Base-by-base conservation (phyloP, 169 alveolate genomes). In the Blepharisma undulans region DNA sequence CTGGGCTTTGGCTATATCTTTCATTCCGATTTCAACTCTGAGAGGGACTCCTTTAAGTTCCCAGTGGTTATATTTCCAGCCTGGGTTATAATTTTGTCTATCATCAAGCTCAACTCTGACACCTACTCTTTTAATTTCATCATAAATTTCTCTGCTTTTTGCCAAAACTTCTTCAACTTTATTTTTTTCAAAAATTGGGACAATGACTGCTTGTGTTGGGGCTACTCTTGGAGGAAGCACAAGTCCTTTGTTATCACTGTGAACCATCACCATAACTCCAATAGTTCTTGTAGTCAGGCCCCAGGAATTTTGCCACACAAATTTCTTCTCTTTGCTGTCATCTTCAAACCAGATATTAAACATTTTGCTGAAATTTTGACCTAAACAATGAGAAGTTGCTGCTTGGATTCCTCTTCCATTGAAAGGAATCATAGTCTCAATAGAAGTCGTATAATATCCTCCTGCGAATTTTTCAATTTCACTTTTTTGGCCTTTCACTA, bases 391-490 rank as follows among this genome's bases (percentile, higher is more conserved):
- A 19, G 99, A 98, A 33, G 99, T 99, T 25, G 99, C 99, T 4
- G 99, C 99, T 95, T 99, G 99, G 36, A 99, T 97, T 25, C 99
- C 99, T 87, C 99, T 97, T 16, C 99, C 99, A 87, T 98, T 99
- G 66, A 97, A 98, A n/a, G 99, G 99, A 79, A 99, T 97, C 84
- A 98, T 97, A 16, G 99, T 98, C 96, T 99, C 99, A 74, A 98
- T 97, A 30, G 99, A 98, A 21, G 99, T 98, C 4, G 99, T 99
- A 92, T 87, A 97, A 92, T 97, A 95, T n/a, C 99, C 99, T 4
- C 99, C 99, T n/a, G 99, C 99, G 93, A 99, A 99, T 95, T 99
- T 99, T 94, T 99, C 99, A 48, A 95, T 95, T 95, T 98, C 99
- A 59, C 99, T 95, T 97, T 99, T 99, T 72, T 96, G 95, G 10